Evolutionary conservation across 2,329 filamentous ascomycete genomes (phyloP).

Genomic region (Colletotrichum higginsianum): DNA sequence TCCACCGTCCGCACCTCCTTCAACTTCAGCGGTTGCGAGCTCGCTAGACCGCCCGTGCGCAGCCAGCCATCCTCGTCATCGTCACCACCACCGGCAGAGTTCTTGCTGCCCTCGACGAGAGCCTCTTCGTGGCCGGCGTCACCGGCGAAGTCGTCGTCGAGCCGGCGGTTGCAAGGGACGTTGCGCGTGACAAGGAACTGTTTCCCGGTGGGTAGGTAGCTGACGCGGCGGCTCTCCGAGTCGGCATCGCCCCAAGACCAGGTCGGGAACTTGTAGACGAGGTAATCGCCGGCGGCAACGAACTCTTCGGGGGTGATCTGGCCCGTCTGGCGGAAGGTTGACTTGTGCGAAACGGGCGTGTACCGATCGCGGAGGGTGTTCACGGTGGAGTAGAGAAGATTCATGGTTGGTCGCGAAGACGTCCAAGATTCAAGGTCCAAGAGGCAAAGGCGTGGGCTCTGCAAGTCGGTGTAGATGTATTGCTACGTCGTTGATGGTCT

Average conservation of each 20-base stretch:
- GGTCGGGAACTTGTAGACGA: conserved; percentile 98
- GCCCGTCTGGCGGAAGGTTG: conserved; percentile 92
- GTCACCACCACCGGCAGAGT: conserved; percentile 57
- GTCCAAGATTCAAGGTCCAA: neutral
- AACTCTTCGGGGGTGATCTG: conserved; percentile 99
- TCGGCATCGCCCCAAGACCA: conserved; percentile 97
- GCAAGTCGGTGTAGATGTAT: conserved; percentile 8
- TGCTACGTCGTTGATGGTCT: neutral
- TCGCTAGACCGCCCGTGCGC: conserved; percentile 84
- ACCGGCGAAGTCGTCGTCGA: conserved; percentile 94
- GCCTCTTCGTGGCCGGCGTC: conserved; percentile 89
- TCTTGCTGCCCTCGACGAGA: conserved; percentile 75
- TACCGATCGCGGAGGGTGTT: conserved; percentile 93
- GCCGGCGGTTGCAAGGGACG: conserved; percentile 91
- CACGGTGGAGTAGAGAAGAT: conserved; percentile 92
- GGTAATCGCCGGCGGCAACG: conserved; percentile 93
- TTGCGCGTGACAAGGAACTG: conserved; percentile 96
- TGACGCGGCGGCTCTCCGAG: conserved; percentile 81
- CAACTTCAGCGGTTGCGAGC: conserved; percentile 81
- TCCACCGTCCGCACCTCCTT: conserved; percentile 90
- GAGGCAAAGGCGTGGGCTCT: neutral
- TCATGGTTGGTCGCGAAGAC: conserved; percentile 70
- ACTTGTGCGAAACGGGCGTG: conserved; percentile 89
- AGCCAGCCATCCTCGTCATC: conserved; percentile 92
- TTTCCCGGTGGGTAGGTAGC: conserved; percentile 88